Base-by-base conservation (phyloP, 1,284 basidiomycete genomes). In the Cutaneotrichosporon sp. region DNA sequence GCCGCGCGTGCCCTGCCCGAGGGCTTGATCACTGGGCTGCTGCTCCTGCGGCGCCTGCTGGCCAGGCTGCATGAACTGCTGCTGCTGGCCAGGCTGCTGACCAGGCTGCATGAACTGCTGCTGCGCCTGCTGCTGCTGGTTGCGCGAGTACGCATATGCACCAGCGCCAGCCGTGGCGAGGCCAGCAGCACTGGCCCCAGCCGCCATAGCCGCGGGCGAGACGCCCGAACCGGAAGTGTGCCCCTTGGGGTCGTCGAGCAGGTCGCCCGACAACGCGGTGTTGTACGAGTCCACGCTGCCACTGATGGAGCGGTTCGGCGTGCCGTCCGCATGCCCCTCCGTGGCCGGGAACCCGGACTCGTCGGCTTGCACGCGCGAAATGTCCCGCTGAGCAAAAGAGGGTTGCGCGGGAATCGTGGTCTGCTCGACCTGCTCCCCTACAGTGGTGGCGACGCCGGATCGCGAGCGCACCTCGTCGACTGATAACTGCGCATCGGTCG, bases 181-280 rank as follows among this genome's bases (percentile, higher is more conserved):
- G 40, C 56, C 61, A 46, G 55, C 55, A 11, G 55, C 60, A 22
- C 53, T 53, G 16, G 60, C 53, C 4, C 47, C 38, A 10, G 38
- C 52, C 13, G 52, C 60, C 6, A 42, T 32, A 26, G 52, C 52
- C 13, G 22, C 38, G 42, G 16, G 31, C n/a, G 36, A n/a, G 42
- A 49, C 31, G n/a, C 58, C 49, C 18, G 53, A 32, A 13, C 30
- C 51, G 14, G 11, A n/a, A 30, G 51, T 60, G 26, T 32, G 26
- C 49, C 6, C 14, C 46, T 50, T 40, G 49, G 46, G 26, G 18
- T 32, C 42, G 18, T 46, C 30, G 13, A 18, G 31, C 31, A 9
- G 7, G 9, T 42, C 36, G 55, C 55, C 55, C 13, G 36, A 31
- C 13, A 31, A 5, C 6, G 51, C 51, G 31, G 51, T 53, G 51